phyloP scores from a whole-genome alignment of 495 filamentous ascomycete species.

The Lophium mytilinum region DNA sequence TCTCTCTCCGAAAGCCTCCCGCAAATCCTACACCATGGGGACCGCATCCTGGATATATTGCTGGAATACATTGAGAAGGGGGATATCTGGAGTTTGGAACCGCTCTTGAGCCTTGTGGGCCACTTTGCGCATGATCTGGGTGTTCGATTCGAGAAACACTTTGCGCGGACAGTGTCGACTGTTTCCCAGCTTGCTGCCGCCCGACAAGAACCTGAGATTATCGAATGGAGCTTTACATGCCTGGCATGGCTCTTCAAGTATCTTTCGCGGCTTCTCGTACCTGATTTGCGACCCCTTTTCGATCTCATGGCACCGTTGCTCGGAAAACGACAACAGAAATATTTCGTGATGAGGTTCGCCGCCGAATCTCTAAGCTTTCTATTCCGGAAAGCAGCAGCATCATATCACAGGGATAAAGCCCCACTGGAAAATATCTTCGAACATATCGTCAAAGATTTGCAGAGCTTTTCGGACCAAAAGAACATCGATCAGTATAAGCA shows the following conservation, averaged over 20 bases:
- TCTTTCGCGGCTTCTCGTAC: conserved; percentile 73
- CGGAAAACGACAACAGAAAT: conserved; percentile 70
- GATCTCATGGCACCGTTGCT: conserved; percentile 77
- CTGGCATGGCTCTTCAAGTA: conserved; percentile 97
- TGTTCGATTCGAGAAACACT: conserved; percentile 79
- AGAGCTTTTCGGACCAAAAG: conserved; percentile 42
- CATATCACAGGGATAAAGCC: conserved; percentile 58
- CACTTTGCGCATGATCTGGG: conserved; percentile 91
- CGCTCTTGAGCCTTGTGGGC: conserved; percentile 71
- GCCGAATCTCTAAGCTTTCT: conserved; percentile 94
- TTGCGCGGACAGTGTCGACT: conserved; percentile 59
- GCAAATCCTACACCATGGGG: conserved; percentile 80
- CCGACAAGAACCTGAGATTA: conserved; percentile 62
- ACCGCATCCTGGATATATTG: conserved; percentile 71
- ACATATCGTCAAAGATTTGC: conserved; percentile 61
- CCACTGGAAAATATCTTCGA: conserved; percentile 60
- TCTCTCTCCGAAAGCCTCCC: conserved; percentile 81
- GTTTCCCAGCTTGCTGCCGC: conserved; percentile 57
- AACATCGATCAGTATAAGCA: conserved; percentile 60
- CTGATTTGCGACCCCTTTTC: conserved; percentile 76
- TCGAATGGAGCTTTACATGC: conserved; percentile 94
- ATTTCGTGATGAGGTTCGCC: conserved; percentile 80
- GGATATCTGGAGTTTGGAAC: conserved; percentile 71
- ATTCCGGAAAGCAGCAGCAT: conserved; percentile 73
- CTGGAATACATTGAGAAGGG: conserved; percentile 67